phyloP scores from a whole-genome alignment of 441 rosid genomes.

The Syzygium syzygioides region DNA sequence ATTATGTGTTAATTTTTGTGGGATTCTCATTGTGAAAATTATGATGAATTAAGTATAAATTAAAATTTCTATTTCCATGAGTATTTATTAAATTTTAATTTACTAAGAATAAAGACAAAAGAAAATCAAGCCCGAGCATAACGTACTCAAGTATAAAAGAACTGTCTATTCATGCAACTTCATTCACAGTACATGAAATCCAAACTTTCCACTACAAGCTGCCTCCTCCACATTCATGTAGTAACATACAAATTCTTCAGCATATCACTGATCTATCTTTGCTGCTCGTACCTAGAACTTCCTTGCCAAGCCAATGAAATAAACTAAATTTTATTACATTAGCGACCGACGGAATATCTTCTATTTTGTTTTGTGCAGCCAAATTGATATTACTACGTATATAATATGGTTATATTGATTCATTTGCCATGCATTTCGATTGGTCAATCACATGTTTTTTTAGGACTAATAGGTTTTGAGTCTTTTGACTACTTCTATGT shows the following conservation, averaged over 20 bases:
- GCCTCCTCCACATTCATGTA: not conserved
- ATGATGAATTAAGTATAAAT: too few species aligned
- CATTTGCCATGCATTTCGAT: not conserved
- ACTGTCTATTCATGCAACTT: not conserved
- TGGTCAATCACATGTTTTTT: not conserved
- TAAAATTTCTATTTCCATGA: not conserved
- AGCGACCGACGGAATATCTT: not conserved
- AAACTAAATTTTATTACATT: too few species aligned
- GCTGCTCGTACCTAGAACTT: not conserved
- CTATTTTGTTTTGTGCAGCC: not conserved
- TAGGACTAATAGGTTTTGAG: fast-evolving
- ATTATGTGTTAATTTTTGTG: not conserved
- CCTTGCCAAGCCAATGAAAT: not conserved
- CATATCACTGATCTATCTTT: not conserved
- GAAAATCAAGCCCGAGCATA: not conserved
- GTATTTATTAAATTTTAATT: too few species aligned
- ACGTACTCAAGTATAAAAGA: not conserved
- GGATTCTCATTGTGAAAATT: not conserved
- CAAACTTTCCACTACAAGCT: not conserved
- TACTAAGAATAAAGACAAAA: too few species aligned
- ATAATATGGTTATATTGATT: not conserved
- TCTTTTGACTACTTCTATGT: not conserved
- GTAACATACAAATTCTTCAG: not conserved
- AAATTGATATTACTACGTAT: not conserved
- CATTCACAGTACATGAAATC: not conserved